These are phyloP conservation scores for Ophiostoma pallidulum DNA, from an alignment of 2,329 filamentous ascomycete species.

Conservation along the genomic window DNA sequence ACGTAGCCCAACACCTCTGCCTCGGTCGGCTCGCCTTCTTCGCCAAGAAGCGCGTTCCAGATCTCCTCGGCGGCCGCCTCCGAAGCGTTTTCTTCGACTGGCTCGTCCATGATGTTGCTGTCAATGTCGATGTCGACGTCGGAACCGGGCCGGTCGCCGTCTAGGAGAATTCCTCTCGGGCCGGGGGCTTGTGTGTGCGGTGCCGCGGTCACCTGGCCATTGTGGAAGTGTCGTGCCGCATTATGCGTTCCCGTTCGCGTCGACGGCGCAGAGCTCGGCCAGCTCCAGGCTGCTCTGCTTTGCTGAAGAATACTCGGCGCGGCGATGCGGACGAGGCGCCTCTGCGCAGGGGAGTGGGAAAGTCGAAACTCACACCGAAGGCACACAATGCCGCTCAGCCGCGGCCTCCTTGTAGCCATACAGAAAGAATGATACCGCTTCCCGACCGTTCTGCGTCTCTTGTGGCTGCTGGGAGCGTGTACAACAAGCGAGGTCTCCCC, in stretches of 20 bases:
- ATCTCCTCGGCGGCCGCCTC: conserved; percentile 5
- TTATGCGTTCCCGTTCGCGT: background rate
- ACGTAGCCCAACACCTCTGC: conserved; percentile 37
- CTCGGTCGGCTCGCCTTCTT: conserved; percentile 16
- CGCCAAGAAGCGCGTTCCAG: conserved; percentile 6
- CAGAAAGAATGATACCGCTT: background rate
- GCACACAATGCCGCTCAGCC: conserved; percentile 13
- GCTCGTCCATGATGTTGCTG: background rate
- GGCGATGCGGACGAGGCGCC: background rate
- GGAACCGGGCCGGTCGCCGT: background rate
- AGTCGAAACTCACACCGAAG: conserved; percentile 11
- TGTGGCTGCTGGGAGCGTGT: too few species aligned
- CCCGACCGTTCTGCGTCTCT: too few species aligned
- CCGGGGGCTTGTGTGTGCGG: background rate
- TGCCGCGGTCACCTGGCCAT: background rate
- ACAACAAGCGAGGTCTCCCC: too few species aligned
- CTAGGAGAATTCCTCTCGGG: too few species aligned
- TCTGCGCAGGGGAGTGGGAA: background rate
- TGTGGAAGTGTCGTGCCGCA: background rate
- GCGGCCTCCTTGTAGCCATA: conserved; percentile 4
- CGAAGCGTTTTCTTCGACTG: background rate
- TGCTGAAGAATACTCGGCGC: background rate
- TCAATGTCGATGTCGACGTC: background rate
- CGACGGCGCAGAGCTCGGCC: background rate
- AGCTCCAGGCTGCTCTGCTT: background rate